Conservation (phyloP, 2,329 filamentous ascomycete species). For the Hypocrella siamensis region DNA sequence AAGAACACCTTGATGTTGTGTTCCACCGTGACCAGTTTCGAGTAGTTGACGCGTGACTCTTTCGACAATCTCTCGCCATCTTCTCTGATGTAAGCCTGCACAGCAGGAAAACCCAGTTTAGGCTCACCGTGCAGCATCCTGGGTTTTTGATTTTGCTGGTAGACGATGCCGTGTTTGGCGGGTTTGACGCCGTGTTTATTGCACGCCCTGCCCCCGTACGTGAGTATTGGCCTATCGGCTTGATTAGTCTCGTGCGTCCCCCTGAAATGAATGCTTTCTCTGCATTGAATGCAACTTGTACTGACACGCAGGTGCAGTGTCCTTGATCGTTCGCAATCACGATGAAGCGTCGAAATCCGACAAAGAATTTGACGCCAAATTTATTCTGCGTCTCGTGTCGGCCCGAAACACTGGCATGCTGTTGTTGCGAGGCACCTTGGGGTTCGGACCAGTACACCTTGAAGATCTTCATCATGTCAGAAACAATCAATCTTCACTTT, state of each 20-base stretch:
- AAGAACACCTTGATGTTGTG: constrained; percentile 43
- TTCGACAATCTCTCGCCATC: constrained; percentile 27
- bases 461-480: constrained; percentile 26
- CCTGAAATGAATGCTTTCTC: no score
- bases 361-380: constrained; percentile 24
- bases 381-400: constrained; percentile 17
- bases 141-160: constrained; percentile 19
- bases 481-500: background rate
- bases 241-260: background rate
- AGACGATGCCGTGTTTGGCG: constrained; percentile 36
- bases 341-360: constrained; percentile 38
- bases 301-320: constrained; percentile 40
- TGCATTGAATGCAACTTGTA: no score
- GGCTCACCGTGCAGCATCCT: constrained; percentile 24
- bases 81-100: constrained; percentile 26
- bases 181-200: constrained; percentile 36
- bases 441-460: constrained; percentile 41
- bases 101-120: constrained; percentile 28
- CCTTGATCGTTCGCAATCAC: constrained; percentile 34
- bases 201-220: constrained; percentile 36
- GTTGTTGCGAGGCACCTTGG: constrained; percentile 18
- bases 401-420: constrained; percentile 15
- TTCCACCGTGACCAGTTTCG: constrained; percentile 38
- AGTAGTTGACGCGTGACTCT: constrained; percentile 42
- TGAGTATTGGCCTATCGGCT: constrained; percentile 32